A percentile compares a stretch with the other conserved stretches of the same genome.
Evolutionary conservation across 192 early-diverging fungal genomes (phyloP).

Genomic region (Coemansia nantahalensis): DNA sequence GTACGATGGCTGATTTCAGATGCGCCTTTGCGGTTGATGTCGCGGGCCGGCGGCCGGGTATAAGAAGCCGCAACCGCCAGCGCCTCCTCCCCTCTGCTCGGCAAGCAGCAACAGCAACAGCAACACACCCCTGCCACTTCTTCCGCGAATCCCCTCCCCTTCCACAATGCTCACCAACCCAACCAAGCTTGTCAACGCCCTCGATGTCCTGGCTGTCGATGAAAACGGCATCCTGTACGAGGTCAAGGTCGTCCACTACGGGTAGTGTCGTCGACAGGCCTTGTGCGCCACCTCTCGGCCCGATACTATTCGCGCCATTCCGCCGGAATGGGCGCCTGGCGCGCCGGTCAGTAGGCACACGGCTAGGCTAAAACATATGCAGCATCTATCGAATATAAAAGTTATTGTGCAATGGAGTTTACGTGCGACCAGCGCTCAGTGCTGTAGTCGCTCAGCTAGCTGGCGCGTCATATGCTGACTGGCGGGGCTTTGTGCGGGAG

Average conservation of each 20-base stretch:
- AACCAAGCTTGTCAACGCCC: constrained; percentile 12
- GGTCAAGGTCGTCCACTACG: constrained; percentile 14
- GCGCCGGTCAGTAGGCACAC: too few species aligned
- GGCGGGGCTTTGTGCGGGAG: too few species aligned
- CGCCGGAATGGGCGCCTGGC: too few species aligned
- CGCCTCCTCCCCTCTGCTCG: not conserved
- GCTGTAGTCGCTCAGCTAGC: too few species aligned
- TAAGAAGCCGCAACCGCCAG: not conserved
- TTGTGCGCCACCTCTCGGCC: not conserved
- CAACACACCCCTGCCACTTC: not conserved
- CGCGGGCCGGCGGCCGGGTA: not conserved
- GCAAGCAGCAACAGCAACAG: not conserved
- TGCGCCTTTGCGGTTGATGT: too few species aligned
- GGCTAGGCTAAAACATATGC: too few species aligned
- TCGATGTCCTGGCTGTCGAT: constrained; percentile 14
- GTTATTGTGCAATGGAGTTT: too few species aligned
- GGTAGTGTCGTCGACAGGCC: not conserved
- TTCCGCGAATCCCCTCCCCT: too few species aligned
- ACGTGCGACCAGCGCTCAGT: too few species aligned
- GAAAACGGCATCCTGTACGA: constrained; percentile 20
- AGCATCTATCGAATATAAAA: too few species aligned
- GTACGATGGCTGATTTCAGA: too few species aligned
- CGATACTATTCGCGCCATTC: not conserved
- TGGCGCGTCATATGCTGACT: too few species aligned
- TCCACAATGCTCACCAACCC: constrained; percentile 5